Evolutionary conservation across 345 rosid genomes (phyloP), one percentile per base, ranked within the genome.

Genomic region (Sisymbrium irio): DNA sequence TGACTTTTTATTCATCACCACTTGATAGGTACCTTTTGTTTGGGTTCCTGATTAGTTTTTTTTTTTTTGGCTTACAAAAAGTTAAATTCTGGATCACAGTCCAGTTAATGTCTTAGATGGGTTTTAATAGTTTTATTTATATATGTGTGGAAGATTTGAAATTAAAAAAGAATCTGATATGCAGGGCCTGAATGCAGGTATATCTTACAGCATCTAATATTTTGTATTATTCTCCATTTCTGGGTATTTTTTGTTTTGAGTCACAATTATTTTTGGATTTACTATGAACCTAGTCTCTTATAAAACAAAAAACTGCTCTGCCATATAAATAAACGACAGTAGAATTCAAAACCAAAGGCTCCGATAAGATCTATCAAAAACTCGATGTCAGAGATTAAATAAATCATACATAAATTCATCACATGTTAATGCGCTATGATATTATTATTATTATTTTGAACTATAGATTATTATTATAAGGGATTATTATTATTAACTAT

Each of bases 331-430:
- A 41, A 70, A 74, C 13, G 82, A 84, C 90, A 49, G 10, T 65
- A 61, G 40, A 50, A 18, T 75, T 86, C 80, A 72, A 79, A 83
- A 81, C 59, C 65, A 68, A 74, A 65, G 91, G 87, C 83, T 61
- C 2, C 19, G 84, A 88, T 86, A 51, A 42, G 20, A 69, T 76
- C 70, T 56, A 30, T 63, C 67, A n/a, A 28, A 39, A 30, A 22
- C 41, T 36, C 20, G 15, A 63, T 62, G 65, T 63, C 71, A 75
- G 69, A 75, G 9, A 42, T 42, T 53, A 41, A 50, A 20, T 50
- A 66, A 59, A 67, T 18, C 49, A 33, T 17, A 42, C 40, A 42
- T 41, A 67, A 39, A 25, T 14, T 47, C 71, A 57, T 18, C 59
- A 32, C 53, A 74, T 37, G 30, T 56, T 74, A 72, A 62, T 51